Evolutionary conservation across 177 flowering plant species (phyloP).

Genomic region (Vitis hybrid): DNA sequence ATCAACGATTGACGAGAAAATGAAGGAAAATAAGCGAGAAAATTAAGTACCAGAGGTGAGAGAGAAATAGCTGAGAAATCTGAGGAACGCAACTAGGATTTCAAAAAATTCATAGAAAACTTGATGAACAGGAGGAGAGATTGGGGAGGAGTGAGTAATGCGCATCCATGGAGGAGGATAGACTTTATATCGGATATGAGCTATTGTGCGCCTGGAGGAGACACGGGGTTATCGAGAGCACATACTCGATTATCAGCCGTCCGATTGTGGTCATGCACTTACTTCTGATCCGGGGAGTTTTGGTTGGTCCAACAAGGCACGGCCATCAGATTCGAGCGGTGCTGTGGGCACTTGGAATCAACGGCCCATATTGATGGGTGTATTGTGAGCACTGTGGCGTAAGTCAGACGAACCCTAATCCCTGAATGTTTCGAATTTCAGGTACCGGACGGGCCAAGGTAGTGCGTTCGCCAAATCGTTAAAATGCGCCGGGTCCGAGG

Average conservation of each 20-base stretch:
- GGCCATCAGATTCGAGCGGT: background rate
- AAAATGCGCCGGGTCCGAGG: too few species aligned
- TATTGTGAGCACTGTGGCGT: background rate
- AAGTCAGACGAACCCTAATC: conserved; percentile 7
- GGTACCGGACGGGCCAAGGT: too few species aligned
- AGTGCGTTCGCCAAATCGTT: too few species aligned
- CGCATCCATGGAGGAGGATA: conserved; percentile 44
- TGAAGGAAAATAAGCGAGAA: background rate
- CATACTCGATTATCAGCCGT: conserved; percentile 11
- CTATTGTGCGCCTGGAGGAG: conserved; percentile 43
- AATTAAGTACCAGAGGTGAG: conserved; percentile 5
- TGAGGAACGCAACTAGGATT: background rate
- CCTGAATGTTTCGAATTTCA: too few species aligned
- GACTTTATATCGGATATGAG: conserved; percentile 12
- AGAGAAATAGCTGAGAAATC: background rate
- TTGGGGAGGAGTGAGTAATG: conserved; percentile 21
- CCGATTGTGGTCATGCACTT: background rate
- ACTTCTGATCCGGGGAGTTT: background rate
- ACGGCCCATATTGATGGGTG: background rate
- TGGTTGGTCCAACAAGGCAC: background rate
- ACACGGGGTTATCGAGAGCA: conserved; percentile 38
- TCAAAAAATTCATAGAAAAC: background rate
- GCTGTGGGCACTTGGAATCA: background rate
- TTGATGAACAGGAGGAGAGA: conserved; percentile 18
- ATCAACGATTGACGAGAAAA: background rate